Evolutionary conservation across 2,329 filamentous ascomycete species (phyloP), one percentile per base, ranked within the genome.

Genomic region (Chrysoporthe austroafricana): DNA sequence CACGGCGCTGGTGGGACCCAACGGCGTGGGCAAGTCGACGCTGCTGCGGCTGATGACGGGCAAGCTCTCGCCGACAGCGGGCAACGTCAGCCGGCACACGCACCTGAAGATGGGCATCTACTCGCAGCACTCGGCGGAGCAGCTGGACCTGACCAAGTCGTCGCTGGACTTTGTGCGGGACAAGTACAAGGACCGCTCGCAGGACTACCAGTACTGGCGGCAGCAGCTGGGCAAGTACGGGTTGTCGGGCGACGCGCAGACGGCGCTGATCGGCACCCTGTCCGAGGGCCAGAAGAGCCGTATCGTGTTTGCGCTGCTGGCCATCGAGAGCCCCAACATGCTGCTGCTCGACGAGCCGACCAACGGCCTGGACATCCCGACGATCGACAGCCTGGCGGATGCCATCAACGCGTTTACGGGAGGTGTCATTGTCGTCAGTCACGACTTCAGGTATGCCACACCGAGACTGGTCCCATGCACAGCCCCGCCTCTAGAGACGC

Each of bases 141-240:
- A 98, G 85, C 92, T 99, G 63, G 96, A 99, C 80, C 86, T 99
- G 71, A 99, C 94, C 81, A 99, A 99, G 87, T 97, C 94, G 58
- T 90, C 96, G 9, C 89, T 99, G 65, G 96, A 99, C 81, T 99
- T 99, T 78, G 95, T 98, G 71, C 92, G 96, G 72, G 95, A 98
- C 83, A 97, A 95, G 86, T 98, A 97, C 84, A 81, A 85, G 56
- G 85, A 90, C 72, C 93, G 95, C 83, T 94, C 90, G 64, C 96
- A 99, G 80, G 96, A 99, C 79, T 97, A 97, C 86, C 96, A 99
- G 84, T 99, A 96, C 89, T 99, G 96, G 96, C 90, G 96, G 78
- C 95, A 97, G 83, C 94, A 97, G 84, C 92, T 99, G 48, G 96
- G 96, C 76, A 88, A 90, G 73, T 99, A 99, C 80, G 96, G 96